phyloP scores from a whole-genome alignment of 441 rosid genomes.

The Adansonia madagascariensis region DNA sequence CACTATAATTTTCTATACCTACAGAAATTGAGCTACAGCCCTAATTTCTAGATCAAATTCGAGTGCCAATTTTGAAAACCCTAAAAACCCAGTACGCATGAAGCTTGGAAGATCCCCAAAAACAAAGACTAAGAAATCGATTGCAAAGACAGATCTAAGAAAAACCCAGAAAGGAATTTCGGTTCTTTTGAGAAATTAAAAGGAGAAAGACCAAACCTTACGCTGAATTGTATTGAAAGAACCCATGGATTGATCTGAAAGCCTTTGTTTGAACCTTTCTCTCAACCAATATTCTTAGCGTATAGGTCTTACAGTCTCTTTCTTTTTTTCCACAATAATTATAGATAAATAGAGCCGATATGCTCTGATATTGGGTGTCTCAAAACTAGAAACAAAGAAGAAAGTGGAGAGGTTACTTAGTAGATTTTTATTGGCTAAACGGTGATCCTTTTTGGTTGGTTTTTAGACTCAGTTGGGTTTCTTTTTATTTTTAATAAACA shows the following conservation, averaged over 20 bases:
- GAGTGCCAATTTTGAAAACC: neutral
- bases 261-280: neutral
- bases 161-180: constrained; percentile 11
- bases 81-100: constrained; percentile 3
- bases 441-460: too few relatives aligned
- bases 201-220: constrained; percentile 22
- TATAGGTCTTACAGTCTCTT: neutral
- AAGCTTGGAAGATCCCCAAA: neutral
- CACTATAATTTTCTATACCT: neutral
- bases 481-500: too few relatives aligned
- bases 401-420: neutral
- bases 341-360: neutral
- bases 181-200: neutral
- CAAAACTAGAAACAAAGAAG: neutral
- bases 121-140: neutral
- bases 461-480: too few relatives aligned
- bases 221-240: neutral
- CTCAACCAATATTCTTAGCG: neutral
- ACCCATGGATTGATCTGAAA: constrained; percentile 1
- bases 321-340: neutral
- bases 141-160: constrained; percentile 6
- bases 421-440: too few relatives aligned
- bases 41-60: constrained; percentile 18
- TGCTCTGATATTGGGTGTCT: neutral
- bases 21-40: neutral